phyloP scores from a whole-genome alignment of 768 basidiomycete genomes.

The Naganishia kalamii region DNA sequence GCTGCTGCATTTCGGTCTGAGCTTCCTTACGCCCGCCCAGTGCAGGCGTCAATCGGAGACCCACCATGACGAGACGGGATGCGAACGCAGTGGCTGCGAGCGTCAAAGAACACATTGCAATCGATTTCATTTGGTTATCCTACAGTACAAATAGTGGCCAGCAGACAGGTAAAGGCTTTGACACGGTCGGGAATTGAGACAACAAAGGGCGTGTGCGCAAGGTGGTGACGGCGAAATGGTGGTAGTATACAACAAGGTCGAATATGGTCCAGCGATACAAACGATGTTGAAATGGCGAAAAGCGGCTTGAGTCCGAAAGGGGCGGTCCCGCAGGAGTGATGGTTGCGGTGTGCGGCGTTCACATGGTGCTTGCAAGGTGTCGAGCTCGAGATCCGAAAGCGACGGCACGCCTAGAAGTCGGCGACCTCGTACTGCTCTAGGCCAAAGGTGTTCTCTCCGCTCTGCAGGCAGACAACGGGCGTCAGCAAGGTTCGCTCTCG shows the following conservation, averaged over 20 bases:
- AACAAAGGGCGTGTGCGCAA: background rate
- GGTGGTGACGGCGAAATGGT: background rate
- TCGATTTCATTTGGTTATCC: background rate
- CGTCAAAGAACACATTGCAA: too few relatives aligned
- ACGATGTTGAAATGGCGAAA: background rate
- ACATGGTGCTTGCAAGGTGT: too few relatives aligned
- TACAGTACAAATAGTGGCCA: background rate
- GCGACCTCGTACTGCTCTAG: background rate
- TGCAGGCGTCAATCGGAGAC: too few relatives aligned
- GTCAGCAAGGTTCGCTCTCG: background rate
- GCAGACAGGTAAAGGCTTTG: background rate
- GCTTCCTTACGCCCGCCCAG: too few relatives aligned
- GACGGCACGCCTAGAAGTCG: conserved; percentile 2
- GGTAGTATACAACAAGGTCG: background rate
- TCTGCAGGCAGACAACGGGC: background rate
- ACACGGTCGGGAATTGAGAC: background rate
- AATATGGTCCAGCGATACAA: background rate
- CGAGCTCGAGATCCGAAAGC: too few relatives aligned
- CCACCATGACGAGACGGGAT: too few relatives aligned
- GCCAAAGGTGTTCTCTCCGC: conserved; percentile 23
- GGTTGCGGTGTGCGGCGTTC: too few relatives aligned
- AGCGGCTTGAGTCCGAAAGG: too few relatives aligned
- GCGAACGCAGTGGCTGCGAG: too few relatives aligned
- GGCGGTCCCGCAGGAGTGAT: too few relatives aligned
- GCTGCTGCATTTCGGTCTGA: too few relatives aligned